phyloP scores from a whole-genome alignment of 129 eudicot species.

The Flaveria brownii region DNA sequence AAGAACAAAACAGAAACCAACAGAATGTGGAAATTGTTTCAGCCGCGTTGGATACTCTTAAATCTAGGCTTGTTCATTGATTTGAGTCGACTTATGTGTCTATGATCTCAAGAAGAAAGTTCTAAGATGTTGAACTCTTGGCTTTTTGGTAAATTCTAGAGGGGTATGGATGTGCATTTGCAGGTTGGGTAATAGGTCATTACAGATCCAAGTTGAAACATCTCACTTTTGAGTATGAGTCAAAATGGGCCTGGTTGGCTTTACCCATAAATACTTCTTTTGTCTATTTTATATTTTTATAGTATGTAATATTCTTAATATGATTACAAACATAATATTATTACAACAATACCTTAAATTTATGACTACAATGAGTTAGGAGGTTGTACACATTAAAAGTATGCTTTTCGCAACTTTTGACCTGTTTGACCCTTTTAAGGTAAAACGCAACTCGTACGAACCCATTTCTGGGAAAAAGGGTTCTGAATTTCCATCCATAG shows the following conservation, averaged over 20 bases:
- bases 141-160: background rate
- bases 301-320: background rate
- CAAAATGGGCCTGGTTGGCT: background rate
- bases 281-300: background rate
- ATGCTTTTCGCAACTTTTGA: background rate
- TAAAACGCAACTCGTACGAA: background rate
- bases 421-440: background rate
- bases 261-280: background rate
- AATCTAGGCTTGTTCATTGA: background rate
- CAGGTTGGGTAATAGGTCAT: conserved; percentile 5
- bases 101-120: background rate
- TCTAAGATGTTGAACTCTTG: conserved; percentile 9
- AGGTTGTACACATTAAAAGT: background rate
- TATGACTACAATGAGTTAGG: background rate
- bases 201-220: background rate
- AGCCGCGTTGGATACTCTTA: background rate
- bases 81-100: background rate
- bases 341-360: background rate
- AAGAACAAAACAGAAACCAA: conserved; percentile 17
- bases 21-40: background rate
- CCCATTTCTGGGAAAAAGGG: background rate
- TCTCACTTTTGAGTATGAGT: background rate
- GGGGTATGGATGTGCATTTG: background rate
- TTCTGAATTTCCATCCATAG: background rate
- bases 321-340: background rate